Evolutionary conservation across 441 rosid genomes (phyloP).

Genomic region (Adansonia grandidieri): DNA sequence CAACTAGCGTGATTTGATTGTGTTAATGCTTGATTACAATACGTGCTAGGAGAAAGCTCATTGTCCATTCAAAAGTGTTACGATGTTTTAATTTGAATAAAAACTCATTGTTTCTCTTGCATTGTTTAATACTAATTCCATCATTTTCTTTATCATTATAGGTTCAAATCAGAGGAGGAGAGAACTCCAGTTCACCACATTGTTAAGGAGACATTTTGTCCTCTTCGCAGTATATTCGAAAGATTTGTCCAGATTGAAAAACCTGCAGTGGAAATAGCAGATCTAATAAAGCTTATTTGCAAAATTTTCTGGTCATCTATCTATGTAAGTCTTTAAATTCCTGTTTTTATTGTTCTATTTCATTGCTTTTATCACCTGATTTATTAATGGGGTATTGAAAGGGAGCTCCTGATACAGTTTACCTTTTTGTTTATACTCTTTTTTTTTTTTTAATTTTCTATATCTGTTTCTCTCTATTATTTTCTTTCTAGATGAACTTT

Average conservation of each 20-base stretch:
- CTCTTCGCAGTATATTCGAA: conserved; percentile 73
- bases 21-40: background rate
- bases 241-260: conserved; percentile 76
- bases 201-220: conserved; percentile 73
- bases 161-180: conserved; percentile 99
- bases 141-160: conserved; percentile 28
- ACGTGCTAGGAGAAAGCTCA: background rate
- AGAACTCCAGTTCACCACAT: conserved; percentile 81
- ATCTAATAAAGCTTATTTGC: conserved; percentile 93
- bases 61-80: background rate
- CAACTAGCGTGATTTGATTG: background rate
- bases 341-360: background rate
- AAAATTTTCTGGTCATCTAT: conserved; percentile 99
- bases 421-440: conserved; percentile 2
- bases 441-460: no score
- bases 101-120: background rate
- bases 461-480: background rate
- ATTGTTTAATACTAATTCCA: background rate
- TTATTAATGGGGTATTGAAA: background rate
- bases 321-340: conserved; percentile 64
- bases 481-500: background rate
- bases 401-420: background rate
- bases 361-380: background rate
- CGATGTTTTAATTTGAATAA: background rate
- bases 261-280: conserved; percentile 89